phyloP scores from a whole-genome alignment of 768 basidiomycete genomes.

The Boletus vinaceobasis region DNA sequence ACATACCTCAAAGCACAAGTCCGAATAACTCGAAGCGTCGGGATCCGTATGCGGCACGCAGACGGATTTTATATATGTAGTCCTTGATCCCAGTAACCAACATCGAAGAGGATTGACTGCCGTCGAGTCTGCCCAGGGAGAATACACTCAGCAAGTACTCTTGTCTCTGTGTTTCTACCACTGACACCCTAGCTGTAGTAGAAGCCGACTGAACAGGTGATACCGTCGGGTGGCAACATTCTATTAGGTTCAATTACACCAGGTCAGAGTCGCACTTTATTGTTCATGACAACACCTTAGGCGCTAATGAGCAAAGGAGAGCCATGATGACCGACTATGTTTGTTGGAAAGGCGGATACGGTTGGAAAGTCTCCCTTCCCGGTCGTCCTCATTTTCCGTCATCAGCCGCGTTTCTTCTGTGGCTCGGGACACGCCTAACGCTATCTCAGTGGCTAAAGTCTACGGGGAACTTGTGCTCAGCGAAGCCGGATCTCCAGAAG shows the following conservation, averaged over 20 bases:
- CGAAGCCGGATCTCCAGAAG: background rate
- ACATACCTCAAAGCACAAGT: too few relatives aligned
- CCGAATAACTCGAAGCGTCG: too few relatives aligned
- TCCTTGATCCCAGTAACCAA: too few relatives aligned
- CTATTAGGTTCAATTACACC: background rate
- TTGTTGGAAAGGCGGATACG: background rate
- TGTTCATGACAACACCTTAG: too few relatives aligned
- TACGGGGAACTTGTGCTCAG: constrained; percentile 3
- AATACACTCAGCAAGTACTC: background rate
- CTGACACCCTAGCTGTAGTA: background rate
- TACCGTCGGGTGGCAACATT: background rate
- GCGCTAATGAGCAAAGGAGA: background rate
- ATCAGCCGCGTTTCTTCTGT: background rate
- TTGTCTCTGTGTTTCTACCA: background rate
- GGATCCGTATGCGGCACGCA: too few relatives aligned
- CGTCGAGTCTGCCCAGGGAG: too few relatives aligned
- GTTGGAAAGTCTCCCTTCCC: background rate
- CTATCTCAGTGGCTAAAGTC: background rate
- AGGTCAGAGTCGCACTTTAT: too few relatives aligned
- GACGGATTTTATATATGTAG: too few relatives aligned
- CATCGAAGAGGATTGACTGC: too few relatives aligned
- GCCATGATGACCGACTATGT: background rate
- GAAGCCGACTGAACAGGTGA: background rate
- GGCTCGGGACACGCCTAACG: background rate
- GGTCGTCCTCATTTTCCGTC: background rate